phyloP scores from a whole-genome alignment of 805 yeast genomes.

The Osmozyma mogii region DNA sequence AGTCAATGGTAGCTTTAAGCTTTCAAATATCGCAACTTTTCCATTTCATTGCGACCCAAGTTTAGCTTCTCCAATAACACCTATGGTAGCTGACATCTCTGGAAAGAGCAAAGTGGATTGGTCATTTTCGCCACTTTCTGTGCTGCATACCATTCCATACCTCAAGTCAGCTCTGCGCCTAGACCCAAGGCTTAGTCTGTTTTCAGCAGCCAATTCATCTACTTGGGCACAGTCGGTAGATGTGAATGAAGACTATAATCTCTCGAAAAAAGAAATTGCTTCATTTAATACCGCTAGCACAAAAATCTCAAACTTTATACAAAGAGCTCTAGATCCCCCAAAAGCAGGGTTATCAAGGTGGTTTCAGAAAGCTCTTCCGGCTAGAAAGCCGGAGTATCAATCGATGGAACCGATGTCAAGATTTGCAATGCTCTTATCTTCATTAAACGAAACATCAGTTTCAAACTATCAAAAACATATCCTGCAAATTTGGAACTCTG shows the following conservation, averaged over 20 bases:
- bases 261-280: too few relatives aligned
- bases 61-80: constrained; percentile 40
- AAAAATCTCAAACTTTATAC: too few relatives aligned
- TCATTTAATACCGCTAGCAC: too few relatives aligned
- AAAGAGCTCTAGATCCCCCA: too few relatives aligned
- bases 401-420: too few relatives aligned
- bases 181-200: constrained; percentile 27
- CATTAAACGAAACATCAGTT: too few relatives aligned
- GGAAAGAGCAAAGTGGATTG: constrained; percentile 41
- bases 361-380: too few relatives aligned
- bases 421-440: too few relatives aligned
- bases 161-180: constrained; percentile 42
- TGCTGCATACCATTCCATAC: constrained; percentile 48
- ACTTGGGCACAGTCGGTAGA: constrained; percentile 43
- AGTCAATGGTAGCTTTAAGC: constrained; percentile 12
- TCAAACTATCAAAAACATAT: too few relatives aligned
- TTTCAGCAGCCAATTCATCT: constrained; percentile 19
- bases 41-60: constrained; percentile 27
- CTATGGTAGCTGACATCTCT: constrained; percentile 52
- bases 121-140: constrained; percentile 16
- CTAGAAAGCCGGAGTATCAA: too few relatives aligned
- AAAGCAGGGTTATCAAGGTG: too few relatives aligned
- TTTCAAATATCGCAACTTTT: constrained; percentile 10
- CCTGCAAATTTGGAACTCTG: too few relatives aligned
- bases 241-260: constrained; percentile 44